phyloP scores from a whole-genome alignment of 2,329 filamentous ascomycete species.

The Lasiodiplodia citricola region DNA sequence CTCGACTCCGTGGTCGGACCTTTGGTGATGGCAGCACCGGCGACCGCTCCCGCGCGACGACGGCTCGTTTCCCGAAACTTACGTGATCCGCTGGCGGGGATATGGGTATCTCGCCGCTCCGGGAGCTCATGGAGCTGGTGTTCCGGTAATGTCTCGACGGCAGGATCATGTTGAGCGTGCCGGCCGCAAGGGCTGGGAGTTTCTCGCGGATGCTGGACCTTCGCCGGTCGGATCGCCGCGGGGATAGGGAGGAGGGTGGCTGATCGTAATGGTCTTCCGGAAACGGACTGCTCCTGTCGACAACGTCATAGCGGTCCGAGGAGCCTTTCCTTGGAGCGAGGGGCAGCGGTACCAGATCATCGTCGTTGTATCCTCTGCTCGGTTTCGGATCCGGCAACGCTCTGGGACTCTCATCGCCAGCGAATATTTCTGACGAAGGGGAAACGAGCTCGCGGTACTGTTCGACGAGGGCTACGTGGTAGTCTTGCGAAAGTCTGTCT shows the following conservation, averaged over 20 bases:
- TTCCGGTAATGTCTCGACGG: conserved; percentile 15
- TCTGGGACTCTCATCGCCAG: not conserved
- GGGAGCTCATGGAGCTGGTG: conserved; percentile 1
- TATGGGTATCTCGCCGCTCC: conserved; percentile 22
- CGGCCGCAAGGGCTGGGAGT: conserved; percentile 15
- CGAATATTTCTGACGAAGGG: conserved; percentile 9
- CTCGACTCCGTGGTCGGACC: not conserved
- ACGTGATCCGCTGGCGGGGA: conserved; percentile 8
- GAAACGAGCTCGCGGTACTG: conserved; percentile 23
- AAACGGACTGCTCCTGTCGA: conserved; percentile 7
- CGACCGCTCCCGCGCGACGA: not conserved
- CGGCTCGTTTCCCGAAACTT: not conserved
- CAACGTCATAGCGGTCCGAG: not conserved
- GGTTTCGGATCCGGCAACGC: not conserved
- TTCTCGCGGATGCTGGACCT: conserved; percentile 15
- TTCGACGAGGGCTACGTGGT: conserved; percentile 16
- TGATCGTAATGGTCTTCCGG: conserved; percentile 4
- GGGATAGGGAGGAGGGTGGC: not conserved
- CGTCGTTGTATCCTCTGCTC: not conserved
- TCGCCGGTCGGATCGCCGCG: not conserved
- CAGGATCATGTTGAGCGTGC: conserved; percentile 24
- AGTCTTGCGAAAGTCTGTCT: conserved; percentile 13
- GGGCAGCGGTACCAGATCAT: not conserved
- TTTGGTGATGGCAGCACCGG: not conserved
- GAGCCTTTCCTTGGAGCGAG: not conserved